phyloP scores from a whole-genome alignment of 768 basidiomycete species.

The Mycena polygramma region DNA sequence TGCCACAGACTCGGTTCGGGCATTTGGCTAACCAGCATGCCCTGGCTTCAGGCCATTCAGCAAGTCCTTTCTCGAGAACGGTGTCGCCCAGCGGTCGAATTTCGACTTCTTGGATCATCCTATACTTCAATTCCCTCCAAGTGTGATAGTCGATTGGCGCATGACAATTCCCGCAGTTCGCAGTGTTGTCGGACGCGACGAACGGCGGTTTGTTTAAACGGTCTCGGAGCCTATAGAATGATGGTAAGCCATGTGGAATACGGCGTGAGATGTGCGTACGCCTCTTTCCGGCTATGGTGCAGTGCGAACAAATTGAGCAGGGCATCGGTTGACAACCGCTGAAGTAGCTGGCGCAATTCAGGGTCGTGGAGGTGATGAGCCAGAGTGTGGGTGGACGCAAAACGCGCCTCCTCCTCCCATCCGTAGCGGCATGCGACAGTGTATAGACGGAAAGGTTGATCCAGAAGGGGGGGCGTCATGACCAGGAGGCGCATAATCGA shows the following conservation, averaged over 20 bases:
- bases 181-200: slow-evolving; percentile 52
- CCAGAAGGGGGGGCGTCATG: slow-evolving; percentile 63
- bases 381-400: slow-evolving; percentile 70
- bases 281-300: slow-evolving; percentile 66
- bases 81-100: slow-evolving; percentile 71
- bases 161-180: slow-evolving; percentile 68
- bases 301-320: slow-evolving; percentile 68
- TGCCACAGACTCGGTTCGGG: slow-evolving; percentile 56
- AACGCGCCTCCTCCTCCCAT: slow-evolving; percentile 68
- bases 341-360: slow-evolving; percentile 58
- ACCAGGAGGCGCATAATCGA: slow-evolving; percentile 72
- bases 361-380: slow-evolving; percentile 63
- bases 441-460: slow-evolving; percentile 67
- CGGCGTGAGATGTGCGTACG: slow-evolving; percentile 40
- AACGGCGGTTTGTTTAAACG: slow-evolving; percentile 71
- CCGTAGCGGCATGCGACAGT: slow-evolving; percentile 68
- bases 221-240: slow-evolving; percentile 50
- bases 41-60: slow-evolving; percentile 69
- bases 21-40: slow-evolving; percentile 74
- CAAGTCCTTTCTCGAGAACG: slow-evolving; percentile 60
- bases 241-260: neutral
- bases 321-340: slow-evolving; percentile 63
- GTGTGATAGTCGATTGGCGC: slow-evolving; percentile 66
- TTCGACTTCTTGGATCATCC: slow-evolving; percentile 70
- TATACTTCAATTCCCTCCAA: slow-evolving; percentile 75